A percentile compares a stretch with the other conserved stretches of the same genome.
These are phyloP conservation scores for Penicillium sp. DNA, from an alignment of 2,329 filamentous ascomycete species.

Conservation along the genomic window DNA sequence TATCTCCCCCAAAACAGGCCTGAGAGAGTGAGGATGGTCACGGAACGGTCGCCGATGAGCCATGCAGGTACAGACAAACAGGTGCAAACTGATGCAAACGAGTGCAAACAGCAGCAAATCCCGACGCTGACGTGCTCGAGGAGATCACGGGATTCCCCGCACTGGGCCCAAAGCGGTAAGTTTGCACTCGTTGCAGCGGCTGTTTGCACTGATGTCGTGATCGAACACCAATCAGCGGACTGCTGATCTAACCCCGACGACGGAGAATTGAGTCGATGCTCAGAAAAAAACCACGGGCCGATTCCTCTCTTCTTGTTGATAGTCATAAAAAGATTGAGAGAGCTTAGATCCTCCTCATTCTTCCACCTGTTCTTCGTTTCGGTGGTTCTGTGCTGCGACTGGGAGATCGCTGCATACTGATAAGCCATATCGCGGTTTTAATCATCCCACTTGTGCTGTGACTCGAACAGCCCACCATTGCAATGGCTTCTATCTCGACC, in stretches of 20 bases:
- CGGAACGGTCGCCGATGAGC: neutral
- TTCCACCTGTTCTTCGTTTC: slow-evolving; percentile 19
- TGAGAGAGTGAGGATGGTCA: neutral
- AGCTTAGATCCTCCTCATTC: slow-evolving; percentile 1
- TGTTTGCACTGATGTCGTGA: slow-evolving; percentile 50
- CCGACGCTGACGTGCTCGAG: slow-evolving; percentile 33
- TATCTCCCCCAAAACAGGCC: too few species aligned
- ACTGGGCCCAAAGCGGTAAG: slow-evolving; percentile 27
- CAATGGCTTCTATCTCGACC: slow-evolving; percentile 48
- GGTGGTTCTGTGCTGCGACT: slow-evolving; percentile 21
- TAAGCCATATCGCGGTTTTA: slow-evolving; percentile 26
- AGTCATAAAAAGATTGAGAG: slow-evolving; percentile 16
- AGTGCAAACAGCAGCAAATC: slow-evolving; percentile 18
- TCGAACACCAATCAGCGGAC: slow-evolving; percentile 41
- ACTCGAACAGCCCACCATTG: slow-evolving; percentile 26
- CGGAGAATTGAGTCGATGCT: slow-evolving; percentile 29
- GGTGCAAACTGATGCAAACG: neutral
- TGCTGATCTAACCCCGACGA: slow-evolving; percentile 41
- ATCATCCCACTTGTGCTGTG: slow-evolving; percentile 31
- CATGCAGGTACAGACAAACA: neutral
- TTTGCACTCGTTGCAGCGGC: slow-evolving; percentile 27
- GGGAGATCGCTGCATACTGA: slow-evolving; percentile 37
- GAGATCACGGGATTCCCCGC: slow-evolving; percentile 33
- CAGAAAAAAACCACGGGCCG: slow-evolving; percentile 20
- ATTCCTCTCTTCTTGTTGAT: slow-evolving; percentile 24